Evolutionary conservation across 1,284 basidiomycete genomes (phyloP).

Genomic region (Puccinia hordei): DNA sequence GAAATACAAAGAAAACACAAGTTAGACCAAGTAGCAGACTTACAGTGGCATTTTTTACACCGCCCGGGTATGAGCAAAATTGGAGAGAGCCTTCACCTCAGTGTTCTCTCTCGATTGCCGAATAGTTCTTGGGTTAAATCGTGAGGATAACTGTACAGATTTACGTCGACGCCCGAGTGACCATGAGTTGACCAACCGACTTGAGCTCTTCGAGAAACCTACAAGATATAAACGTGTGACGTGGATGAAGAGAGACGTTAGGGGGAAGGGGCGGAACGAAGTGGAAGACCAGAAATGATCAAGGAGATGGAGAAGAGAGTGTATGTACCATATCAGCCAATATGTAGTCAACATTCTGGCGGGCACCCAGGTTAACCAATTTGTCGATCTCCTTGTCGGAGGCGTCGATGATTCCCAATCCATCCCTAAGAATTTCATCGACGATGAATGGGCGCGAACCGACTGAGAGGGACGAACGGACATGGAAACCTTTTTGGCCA

Average conservation of each 20-base stretch:
- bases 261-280: not conserved
- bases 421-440: constrained; percentile 53
- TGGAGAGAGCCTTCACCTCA: constrained; percentile 53
- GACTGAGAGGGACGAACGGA: constrained; percentile 49
- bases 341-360: constrained; percentile 48
- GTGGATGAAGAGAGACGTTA: not conserved
- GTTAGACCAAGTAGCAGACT: not conserved
- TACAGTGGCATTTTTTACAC: not conserved
- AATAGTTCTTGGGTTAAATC: constrained; percentile 54
- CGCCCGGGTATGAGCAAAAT: not conserved
- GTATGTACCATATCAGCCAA: constrained; percentile 55
- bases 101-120: constrained; percentile 60
- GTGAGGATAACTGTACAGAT: constrained; percentile 59
- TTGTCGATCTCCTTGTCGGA: constrained; percentile 56
- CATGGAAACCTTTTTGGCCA: constrained; percentile 52
- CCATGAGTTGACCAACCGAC: constrained; percentile 61
- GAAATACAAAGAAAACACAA: constrained; percentile 18
- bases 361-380: constrained; percentile 52
- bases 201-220: constrained; percentile 59
- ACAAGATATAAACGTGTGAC: not conserved
- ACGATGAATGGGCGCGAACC: constrained; percentile 53
- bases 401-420: constrained; percentile 56
- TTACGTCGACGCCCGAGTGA: constrained; percentile 61
- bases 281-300: constrained; percentile 38
- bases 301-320: constrained; percentile 28